Evolutionary conservation across 192 early-diverging fungal genomes (phyloP), one percentile per base, ranked within the genome.

Genomic region (Coemansia sp.): DNA sequence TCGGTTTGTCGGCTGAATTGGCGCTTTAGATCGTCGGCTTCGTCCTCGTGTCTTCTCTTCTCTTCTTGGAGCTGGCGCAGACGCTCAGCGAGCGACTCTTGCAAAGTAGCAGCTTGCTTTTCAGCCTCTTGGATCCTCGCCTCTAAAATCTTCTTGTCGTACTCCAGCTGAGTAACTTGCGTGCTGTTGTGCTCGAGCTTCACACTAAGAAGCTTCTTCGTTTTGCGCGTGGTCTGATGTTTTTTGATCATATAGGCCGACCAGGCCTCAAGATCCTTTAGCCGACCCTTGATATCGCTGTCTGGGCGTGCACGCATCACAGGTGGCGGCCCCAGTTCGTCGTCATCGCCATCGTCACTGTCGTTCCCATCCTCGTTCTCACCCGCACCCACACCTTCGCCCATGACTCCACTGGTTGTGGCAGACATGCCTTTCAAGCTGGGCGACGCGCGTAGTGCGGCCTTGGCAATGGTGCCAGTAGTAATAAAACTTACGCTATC

Each of bases 191-290:
- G 67, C 42, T 87, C 77, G 0, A 86, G 80, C 58, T 85, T 79
- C 24, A 74, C 70, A n/a, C 70, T 79, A 13, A 87, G 59, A 42
- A 78, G 84, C 21, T 65, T 82, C 72, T 85, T 84, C 31, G 75
- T 80, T 40, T 68, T 81, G 48, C 69, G 66, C 3, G 85, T 75
- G 0, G 74, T 85, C 37, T 77, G 82, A 13, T 80, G 63, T 38
- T 83, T 84, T 26, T 84, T 71, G 28, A 80, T 77, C 69, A 92
- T 81, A 35, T 81, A 75, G 18, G 37, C 33, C 13, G 66, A 66
- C 36, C 71, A 64, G 9, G 53, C 63, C 67, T 95, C 91, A 77
- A 93, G 84, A 74, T 95, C 93, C 61, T 88, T 79, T 5, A 95
- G 74, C n/a, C 92, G 84, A 2, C 93, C 93, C 63, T 91, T 64